A percentile compares a stretch with the other conserved stretches of the same genome.
phyloP scores from a whole-genome alignment of 345 rosid genomes.

The Eucalyptus fibrosa region DNA sequence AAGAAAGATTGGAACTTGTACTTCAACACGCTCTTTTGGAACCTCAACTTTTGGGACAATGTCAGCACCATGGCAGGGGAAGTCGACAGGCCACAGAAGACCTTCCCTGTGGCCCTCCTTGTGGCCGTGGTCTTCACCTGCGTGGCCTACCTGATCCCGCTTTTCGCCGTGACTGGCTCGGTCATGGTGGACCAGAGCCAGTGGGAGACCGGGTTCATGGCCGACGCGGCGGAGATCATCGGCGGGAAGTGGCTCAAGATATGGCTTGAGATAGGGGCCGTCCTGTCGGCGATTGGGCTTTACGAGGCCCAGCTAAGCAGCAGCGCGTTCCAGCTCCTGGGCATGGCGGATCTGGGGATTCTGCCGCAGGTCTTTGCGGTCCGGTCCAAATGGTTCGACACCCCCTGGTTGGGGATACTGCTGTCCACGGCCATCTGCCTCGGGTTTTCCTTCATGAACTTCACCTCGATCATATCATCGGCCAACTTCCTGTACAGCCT shows the following conservation, averaged over 20 bases:
- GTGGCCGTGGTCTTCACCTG: conserved; percentile 70
- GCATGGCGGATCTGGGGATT: conserved; percentile 67
- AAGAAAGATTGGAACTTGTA: conserved; percentile 63
- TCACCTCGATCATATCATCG: conserved; percentile 40
- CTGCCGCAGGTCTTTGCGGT: conserved; percentile 36
- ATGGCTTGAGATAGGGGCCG: conserved; percentile 55
- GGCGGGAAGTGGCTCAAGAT: conserved; percentile 59
- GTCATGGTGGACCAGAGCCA: conserved; percentile 19
- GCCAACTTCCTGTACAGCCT: conserved; percentile 67
- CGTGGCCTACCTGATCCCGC: conserved; percentile 64
- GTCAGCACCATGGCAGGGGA: conserved; percentile 87
- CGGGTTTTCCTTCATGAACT: conserved; percentile 42
- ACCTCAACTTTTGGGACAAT: conserved; percentile 87
- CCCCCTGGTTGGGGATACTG: conserved; percentile 74
- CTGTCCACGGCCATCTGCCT: conserved; percentile 31
- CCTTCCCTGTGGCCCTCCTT: conserved; percentile 56
- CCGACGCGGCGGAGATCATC: conserved; percentile 40
- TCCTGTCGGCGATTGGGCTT: conserved; percentile 29
- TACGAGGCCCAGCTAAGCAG: conserved; percentile 62
- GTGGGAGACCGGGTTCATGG: conserved; percentile 62
- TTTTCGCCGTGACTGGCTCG: conserved; percentile 58
- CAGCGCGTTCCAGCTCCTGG: conserved; percentile 51
- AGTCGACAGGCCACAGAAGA: conserved; percentile 57
- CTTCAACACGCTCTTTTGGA: conserved; percentile 92
- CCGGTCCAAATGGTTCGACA: conserved; percentile 53